Percentiles rank a stretch among this genome's conserved stretches.
Conservation (phyloP, 2,329 filamentous ascomycete species). For the Keithomyces neogunnii region DNA sequence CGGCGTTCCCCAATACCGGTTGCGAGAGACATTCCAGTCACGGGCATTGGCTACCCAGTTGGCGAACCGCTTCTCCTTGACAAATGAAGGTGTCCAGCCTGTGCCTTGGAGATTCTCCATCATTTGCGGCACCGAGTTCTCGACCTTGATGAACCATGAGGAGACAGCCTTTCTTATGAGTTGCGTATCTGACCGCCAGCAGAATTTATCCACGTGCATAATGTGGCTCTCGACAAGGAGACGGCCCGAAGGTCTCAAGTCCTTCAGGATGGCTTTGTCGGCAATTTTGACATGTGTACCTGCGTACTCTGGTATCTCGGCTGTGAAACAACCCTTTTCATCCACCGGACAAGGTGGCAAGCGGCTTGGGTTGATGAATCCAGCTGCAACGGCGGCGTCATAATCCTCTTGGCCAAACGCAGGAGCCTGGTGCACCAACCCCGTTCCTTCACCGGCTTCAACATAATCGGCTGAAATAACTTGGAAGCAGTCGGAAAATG, state of each 20-base stretch:
- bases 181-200: conserved; percentile 18
- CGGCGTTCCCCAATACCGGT: conserved; percentile 18
- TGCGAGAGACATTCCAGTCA: conserved; percentile 17
- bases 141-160: conserved; percentile 19
- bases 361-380: conserved; percentile 54
- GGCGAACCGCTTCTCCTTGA: conserved; percentile 18
- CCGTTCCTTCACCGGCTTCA: conserved; percentile 63
- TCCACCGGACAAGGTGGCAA: conserved; percentile 65
- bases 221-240: conserved; percentile 15
- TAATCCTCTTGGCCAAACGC: conserved; percentile 76
- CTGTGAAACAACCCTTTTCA: conserved; percentile 28
- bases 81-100: conserved; percentile 15
- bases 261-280: conserved; percentile 18
- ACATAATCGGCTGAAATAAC: conserved; percentile 64
- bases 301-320: conserved; percentile 16
- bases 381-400: conserved; percentile 53
- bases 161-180: conserved; percentile 19
- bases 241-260: conserved; percentile 14
- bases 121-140: conserved; percentile 14
- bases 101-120: conserved; percentile 15
- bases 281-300: conserved; percentile 18
- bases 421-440: conserved; percentile 66
- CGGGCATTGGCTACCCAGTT: conserved; percentile 17
- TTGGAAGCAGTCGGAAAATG: conserved; percentile 62
- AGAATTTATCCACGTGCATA: conserved; percentile 17